phyloP scores from a whole-genome alignment of 2,329 filamentous ascomycete genomes.

The Aureobasidium musti region DNA sequence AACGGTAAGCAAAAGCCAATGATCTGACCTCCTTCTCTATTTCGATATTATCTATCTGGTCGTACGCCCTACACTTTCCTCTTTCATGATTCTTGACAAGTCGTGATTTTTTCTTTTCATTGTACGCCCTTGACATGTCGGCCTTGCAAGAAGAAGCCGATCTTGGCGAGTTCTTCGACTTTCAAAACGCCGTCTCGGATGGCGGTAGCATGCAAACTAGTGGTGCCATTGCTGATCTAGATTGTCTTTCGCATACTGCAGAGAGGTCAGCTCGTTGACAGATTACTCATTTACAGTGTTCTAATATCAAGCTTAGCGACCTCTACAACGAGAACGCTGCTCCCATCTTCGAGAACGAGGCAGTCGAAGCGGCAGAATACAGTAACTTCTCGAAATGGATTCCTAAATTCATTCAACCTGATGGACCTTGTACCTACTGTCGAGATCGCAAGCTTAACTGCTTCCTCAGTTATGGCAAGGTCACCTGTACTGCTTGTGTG shows the following conservation, averaged over 20 bases:
- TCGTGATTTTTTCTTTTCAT: not conserved
- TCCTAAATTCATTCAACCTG: conserved; percentile 50
- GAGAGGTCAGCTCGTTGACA: conserved; percentile 25
- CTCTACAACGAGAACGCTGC: not conserved
- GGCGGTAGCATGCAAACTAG: conserved; percentile 25
- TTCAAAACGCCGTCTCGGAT: conserved; percentile 28
- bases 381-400: conserved; percentile 51
- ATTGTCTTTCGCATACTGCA: not conserved
- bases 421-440: conserved; percentile 53
- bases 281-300: not conserved
- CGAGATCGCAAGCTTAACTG: conserved; percentile 51
- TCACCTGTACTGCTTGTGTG: conserved; percentile 49
- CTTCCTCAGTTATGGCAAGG: conserved; percentile 46
- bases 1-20: conserved; percentile 28
- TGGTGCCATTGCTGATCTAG: conserved; percentile 8
- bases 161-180: conserved; percentile 30
- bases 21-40: conserved; percentile 10
- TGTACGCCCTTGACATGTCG: conserved; percentile 19
- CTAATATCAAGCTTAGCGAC: conserved; percentile 17
- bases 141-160: conserved; percentile 28
- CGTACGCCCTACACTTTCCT: conserved; percentile 21
- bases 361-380: conserved; percentile 37
- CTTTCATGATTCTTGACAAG: conserved; percentile 17
- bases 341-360: not conserved
- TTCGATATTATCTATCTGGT: not conserved